phyloP scores from a whole-genome alignment of 1,284 basidiomycete species.

The Puccinia novopanici region DNA sequence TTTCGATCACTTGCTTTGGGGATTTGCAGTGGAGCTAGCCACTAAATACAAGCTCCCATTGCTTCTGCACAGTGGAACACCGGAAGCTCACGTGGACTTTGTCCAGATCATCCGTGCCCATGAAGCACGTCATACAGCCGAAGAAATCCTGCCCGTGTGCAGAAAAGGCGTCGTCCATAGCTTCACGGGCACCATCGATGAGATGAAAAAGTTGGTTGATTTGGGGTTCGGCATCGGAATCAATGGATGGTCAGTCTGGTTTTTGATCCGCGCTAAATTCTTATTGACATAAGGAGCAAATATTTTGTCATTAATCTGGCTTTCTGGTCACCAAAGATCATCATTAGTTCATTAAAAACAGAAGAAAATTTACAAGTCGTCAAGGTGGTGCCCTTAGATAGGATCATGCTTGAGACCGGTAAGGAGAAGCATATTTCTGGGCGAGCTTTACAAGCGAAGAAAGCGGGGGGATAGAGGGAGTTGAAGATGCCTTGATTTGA shows the following conservation, averaged over 20 bases:
- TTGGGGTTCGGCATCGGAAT: slow-evolving; percentile 55
- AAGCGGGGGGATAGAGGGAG: too few species aligned
- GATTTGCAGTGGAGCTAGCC: slow-evolving; percentile 64
- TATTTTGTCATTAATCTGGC: neutral
- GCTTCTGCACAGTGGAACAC: slow-evolving; percentile 78
- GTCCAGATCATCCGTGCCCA: slow-evolving; percentile 66
- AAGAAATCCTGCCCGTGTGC: slow-evolving; percentile 68
- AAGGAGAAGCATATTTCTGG: slow-evolving; percentile 51
- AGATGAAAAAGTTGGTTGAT: slow-evolving; percentile 70
- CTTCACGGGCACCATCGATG: slow-evolving; percentile 73
- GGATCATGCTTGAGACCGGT: slow-evolving; percentile 80
- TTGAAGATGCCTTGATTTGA: too few species aligned
- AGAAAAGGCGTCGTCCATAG: slow-evolving; percentile 80
- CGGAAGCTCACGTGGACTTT: slow-evolving; percentile 69
- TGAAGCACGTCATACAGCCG: slow-evolving; percentile 56
- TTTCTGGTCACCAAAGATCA: slow-evolving; percentile 19
- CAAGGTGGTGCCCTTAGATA: slow-evolving; percentile 67
- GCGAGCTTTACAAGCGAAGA: neutral
- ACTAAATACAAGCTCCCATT: slow-evolving; percentile 74
- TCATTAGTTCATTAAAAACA: slow-evolving; percentile 74
- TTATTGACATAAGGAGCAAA: neutral
- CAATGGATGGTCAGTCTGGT: slow-evolving; percentile 46
- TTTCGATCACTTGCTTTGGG: neutral
- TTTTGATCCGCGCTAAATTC: neutral
- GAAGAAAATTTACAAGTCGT: slow-evolving; percentile 70